Evolutionary conservation across 2,329 filamentous ascomycete species (phyloP).

Genomic region (Penicillium decumbens): DNA sequence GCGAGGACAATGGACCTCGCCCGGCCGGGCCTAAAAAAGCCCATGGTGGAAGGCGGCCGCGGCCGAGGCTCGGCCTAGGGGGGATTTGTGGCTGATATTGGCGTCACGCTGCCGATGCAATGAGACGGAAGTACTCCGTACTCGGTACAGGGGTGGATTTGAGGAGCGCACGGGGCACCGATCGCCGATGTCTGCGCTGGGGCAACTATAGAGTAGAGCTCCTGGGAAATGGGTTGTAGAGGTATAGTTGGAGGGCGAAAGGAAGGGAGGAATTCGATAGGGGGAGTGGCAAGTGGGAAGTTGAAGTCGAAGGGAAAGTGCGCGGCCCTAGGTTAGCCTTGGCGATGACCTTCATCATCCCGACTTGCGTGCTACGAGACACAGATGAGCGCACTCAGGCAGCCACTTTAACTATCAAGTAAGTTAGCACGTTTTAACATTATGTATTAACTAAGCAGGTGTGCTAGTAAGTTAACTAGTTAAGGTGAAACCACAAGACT

Average conservation of each 20-base stretch:
- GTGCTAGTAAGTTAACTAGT: too few species aligned
- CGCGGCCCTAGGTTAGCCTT: not conserved
- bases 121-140: not conserved
- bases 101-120: not conserved
- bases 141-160: not conserved
- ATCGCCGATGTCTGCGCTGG: slow-evolving; percentile 5
- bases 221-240: not conserved
- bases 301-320: not conserved
- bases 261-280: not conserved
- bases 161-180: slow-evolving; percentile 20
- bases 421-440: too few species aligned
- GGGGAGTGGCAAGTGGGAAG: not conserved
- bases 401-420: too few species aligned
- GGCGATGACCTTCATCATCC: not conserved
- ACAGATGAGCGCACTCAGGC: too few species aligned
- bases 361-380: too few species aligned
- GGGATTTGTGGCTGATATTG: not conserved
- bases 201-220: not conserved
- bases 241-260: not conserved
- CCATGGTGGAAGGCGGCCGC: slow-evolving; percentile 16
- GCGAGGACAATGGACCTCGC: slow-evolving; percentile 29
- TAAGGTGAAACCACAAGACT: not conserved
- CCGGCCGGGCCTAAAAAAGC: slow-evolving; percentile 26
- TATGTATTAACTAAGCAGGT: too few species aligned
- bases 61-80: not conserved